These are phyloP conservation scores for Penicillium fimorum DNA, from an alignment of 495 filamentous ascomycete genomes.

Conservation along the genomic window DNA sequence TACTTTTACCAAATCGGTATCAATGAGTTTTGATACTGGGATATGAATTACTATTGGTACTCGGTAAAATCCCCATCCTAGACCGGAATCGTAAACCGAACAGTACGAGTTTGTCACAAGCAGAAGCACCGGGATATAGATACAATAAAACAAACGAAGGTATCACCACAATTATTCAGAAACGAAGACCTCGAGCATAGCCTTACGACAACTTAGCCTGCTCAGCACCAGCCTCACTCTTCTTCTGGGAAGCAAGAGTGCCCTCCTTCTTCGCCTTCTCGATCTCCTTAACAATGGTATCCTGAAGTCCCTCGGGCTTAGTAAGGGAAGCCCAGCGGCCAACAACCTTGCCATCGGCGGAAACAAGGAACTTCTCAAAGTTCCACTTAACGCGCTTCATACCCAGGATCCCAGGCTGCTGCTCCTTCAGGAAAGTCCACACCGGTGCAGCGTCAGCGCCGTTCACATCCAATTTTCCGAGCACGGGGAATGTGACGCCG, in stretches of 20 bases:
- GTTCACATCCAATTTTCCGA: constrained; percentile 92
- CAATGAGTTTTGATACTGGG: neutral
- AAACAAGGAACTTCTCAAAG: constrained; percentile 95
- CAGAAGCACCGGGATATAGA: constrained; percentile 9
- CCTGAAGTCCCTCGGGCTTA: constrained; percentile 79
- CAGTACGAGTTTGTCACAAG: neutral
- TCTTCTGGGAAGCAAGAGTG: constrained; percentile 26
- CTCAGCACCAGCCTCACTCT: constrained; percentile 18
- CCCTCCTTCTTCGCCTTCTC: constrained; percentile 46
- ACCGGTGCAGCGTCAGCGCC: constrained; percentile 76
- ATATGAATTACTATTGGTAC: constrained; percentile 3
- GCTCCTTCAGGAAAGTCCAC: constrained; percentile 83
- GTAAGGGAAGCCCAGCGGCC: constrained; percentile 78
- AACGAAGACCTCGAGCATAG: neutral
- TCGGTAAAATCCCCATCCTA: neutral
- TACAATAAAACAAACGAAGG: constrained; percentile 10
- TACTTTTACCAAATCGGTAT: neutral
- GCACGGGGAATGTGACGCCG: constrained; percentile 87
- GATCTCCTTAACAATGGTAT: constrained; percentile 71
- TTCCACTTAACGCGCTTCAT: constrained; percentile 94
- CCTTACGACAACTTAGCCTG: constrained; percentile 23
- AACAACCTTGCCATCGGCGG: constrained; percentile 80
- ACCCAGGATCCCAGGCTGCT: constrained; percentile 80
- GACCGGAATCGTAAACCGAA: neutral
- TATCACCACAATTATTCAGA: constrained; percentile 14